A percentile compares a stretch with the other conserved stretches of the same genome.
phyloP scores from a whole-genome alignment of 768 basidiomycete genomes.

The Boletus pseudo-olivaceus region DNA sequence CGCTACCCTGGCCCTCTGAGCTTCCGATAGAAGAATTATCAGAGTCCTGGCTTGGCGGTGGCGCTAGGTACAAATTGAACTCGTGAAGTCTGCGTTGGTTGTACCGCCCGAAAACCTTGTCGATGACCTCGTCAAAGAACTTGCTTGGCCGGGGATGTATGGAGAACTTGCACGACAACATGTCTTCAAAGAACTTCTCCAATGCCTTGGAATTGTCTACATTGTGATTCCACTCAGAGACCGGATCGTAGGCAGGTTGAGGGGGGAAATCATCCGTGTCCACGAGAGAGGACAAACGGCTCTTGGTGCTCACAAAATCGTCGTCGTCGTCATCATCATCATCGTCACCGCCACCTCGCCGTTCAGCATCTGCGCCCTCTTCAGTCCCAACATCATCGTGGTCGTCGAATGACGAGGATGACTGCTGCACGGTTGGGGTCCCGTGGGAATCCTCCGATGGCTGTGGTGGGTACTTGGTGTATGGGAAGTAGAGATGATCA shows the following conservation, averaged over 20 bases:
- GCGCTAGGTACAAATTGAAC: conserved; percentile 57
- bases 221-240: conserved; percentile 40
- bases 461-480: conserved; percentile 33
- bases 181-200: conserved; percentile 56
- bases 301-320: conserved; percentile 32
- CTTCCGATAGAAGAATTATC: conserved; percentile 22
- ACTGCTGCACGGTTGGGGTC: not conserved
- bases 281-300: conserved; percentile 22
- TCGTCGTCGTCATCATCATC: conserved; percentile 33
- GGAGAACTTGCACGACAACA: conserved; percentile 51
- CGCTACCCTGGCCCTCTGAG: conserved; percentile 25
- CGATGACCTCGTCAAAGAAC: conserved; percentile 44
- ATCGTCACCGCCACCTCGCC: conserved; percentile 2
- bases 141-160: conserved; percentile 52
- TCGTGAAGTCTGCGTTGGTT: conserved; percentile 42
- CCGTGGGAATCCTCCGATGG: conserved; percentile 6
- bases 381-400: conserved; percentile 16
- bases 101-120: conserved; percentile 49
- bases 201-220: conserved; percentile 41
- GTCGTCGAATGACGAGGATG: conserved; percentile 21
- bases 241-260: conserved; percentile 19
- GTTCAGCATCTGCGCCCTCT: conserved; percentile 20
- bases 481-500: conserved; percentile 66
- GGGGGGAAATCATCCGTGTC: conserved; percentile 20
- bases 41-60: conserved; percentile 29